phyloP scores from a whole-genome alignment of 2,329 filamentous ascomycete genomes.

The Ambrosiella xylebori region DNA sequence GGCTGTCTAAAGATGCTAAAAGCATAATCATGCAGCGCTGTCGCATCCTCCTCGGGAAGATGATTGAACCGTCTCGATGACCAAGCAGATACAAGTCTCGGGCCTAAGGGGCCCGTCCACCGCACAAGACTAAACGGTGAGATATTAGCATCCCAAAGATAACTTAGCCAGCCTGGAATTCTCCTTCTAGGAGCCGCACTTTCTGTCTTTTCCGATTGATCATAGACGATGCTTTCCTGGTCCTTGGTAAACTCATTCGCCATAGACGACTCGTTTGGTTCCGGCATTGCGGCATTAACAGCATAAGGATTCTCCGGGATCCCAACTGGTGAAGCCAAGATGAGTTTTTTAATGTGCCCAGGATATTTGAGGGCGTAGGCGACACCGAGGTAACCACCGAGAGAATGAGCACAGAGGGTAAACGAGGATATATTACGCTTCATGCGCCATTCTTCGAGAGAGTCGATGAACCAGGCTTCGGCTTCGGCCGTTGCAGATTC shows the following conservation, averaged over 20 bases:
- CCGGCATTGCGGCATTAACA: slow-evolving; percentile 61
- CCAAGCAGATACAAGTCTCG: slow-evolving; percentile 86
- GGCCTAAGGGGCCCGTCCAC: slow-evolving; percentile 74
- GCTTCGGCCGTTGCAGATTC: slow-evolving; percentile 72
- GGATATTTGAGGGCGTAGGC: slow-evolving; percentile 96
- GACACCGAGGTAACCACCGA: slow-evolving; percentile 88
- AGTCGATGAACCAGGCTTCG: slow-evolving; percentile 90
- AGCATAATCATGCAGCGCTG: slow-evolving; percentile 78
- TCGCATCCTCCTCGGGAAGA: slow-evolving; percentile 60
- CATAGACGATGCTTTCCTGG: slow-evolving; percentile 34
- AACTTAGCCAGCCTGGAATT: slow-evolving; percentile 72
- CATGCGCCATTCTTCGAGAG: slow-evolving; percentile 87
- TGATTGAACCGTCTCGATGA: slow-evolving; percentile 84
- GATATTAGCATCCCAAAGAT: slow-evolving; percentile 93
- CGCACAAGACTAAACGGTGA: slow-evolving; percentile 87
- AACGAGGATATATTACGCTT: slow-evolving; percentile 81
- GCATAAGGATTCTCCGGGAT: slow-evolving; percentile 91
- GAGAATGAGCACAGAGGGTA: slow-evolving; percentile 78
- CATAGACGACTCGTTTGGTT: slow-evolving; percentile 54
- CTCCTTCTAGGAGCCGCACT: slow-evolving; percentile 30
- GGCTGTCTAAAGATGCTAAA: slow-evolving; percentile 88
- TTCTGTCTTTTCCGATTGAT: slow-evolving; percentile 17
- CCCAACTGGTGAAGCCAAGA: slow-evolving; percentile 84
- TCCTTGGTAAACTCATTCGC: slow-evolving; percentile 67
- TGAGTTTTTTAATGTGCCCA: slow-evolving; percentile 84